phyloP scores from a whole-genome alignment of 2,329 filamentous ascomycete genomes.

The Pseudocercospora macadamiae region DNA sequence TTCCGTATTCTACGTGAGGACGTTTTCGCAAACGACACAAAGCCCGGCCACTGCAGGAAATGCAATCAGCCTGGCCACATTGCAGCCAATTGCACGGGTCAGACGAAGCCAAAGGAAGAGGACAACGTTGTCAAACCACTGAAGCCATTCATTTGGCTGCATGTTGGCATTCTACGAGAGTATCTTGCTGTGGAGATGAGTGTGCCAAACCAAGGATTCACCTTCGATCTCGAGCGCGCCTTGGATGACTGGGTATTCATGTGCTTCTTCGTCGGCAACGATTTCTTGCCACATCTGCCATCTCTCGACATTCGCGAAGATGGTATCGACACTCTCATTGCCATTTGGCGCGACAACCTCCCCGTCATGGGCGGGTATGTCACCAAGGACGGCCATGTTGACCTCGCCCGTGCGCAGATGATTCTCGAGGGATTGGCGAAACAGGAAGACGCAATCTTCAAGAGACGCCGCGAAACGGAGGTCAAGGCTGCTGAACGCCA shows the following conservation, averaged over 20 bases:
- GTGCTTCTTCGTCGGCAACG: constrained; percentile 98
- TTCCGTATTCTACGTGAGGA: constrained; percentile 96
- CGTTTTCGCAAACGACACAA: constrained; percentile 89
- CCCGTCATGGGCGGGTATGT: constrained; percentile 92
- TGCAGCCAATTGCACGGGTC: constrained; percentile 79
- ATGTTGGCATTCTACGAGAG: constrained; percentile 87
- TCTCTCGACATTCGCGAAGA: constrained; percentile 96
- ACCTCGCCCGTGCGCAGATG: constrained; percentile 81
- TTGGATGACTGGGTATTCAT: constrained; percentile 99
- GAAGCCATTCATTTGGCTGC: constrained; percentile 98
- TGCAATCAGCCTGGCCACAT: constrained; percentile 94
- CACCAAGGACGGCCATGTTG: constrained; percentile 91
- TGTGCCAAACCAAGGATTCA: constrained; percentile 79
- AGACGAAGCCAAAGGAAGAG: constrained; percentile 74
- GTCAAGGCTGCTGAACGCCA: constrained; percentile 79
- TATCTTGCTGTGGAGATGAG: constrained; percentile 89
- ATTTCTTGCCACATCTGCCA: constrained; percentile 96
- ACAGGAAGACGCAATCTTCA: constrained; percentile 93
- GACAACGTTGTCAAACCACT: constrained; percentile 80
- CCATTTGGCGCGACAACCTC: constrained; percentile 95
- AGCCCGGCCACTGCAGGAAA: constrained; percentile 77
- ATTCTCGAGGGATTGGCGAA: constrained; percentile 87
- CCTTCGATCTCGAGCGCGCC: constrained; percentile 89
- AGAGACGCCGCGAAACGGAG: constrained; percentile 80
- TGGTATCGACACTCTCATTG: constrained; percentile 91